phyloP scores from a whole-genome alignment of 768 basidiomycete genomes.

The Tulasnella sp. region DNA sequence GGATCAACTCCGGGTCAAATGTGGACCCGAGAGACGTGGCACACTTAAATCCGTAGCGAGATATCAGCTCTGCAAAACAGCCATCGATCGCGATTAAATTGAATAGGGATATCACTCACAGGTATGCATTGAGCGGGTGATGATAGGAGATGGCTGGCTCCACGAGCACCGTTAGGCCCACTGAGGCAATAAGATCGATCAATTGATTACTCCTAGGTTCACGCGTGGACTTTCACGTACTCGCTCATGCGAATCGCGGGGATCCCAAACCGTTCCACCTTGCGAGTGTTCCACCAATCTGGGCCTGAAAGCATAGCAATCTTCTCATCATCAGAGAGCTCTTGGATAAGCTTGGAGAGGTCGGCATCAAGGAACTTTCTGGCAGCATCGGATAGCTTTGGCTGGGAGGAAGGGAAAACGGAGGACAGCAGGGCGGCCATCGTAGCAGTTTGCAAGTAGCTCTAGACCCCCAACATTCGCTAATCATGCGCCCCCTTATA shows the following conservation, averaged over 20 bases:
- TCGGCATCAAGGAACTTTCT: constrained; percentile 21
- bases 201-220: neutral
- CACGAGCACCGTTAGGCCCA: constrained; percentile 53
- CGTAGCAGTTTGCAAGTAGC: no score
- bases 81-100: neutral
- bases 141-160: neutral
- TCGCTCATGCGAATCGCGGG: constrained; percentile 53
- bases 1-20: constrained; percentile 54
- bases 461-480: no score
- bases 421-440: no score
- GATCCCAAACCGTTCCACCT: constrained; percentile 51
- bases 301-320: constrained; percentile 61
- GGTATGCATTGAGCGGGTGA: constrained; percentile 69
- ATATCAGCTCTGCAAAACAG: neutral
- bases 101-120: constrained; percentile 27
- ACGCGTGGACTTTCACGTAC: neutral
- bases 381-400: neutral
- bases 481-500: no score
- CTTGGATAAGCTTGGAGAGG: constrained; percentile 49
- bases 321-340: constrained; percentile 62
- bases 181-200: constrained; percentile 48
- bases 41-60: constrained; percentile 29
- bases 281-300: constrained; percentile 67
- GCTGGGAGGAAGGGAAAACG: no score
- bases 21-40: constrained; percentile 68